Evolutionary conservation across 495 filamentous ascomycete genomes (phyloP).

Genomic region (Aspergillus conjunctus): DNA sequence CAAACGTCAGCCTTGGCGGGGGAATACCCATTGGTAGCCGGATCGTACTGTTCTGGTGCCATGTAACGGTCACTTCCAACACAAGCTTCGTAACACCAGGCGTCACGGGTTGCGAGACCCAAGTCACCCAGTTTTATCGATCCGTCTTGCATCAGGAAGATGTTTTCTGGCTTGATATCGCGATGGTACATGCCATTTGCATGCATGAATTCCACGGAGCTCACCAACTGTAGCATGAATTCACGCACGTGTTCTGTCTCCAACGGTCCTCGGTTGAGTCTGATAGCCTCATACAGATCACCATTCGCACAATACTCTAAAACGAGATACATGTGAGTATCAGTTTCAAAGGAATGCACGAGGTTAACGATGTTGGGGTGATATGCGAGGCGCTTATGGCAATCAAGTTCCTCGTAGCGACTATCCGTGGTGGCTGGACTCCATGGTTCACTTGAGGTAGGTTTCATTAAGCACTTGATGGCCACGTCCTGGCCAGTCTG

Average conservation of each 20-base stretch:
- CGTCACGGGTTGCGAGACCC: slow-evolving; percentile 82
- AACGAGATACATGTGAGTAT: slow-evolving; percentile 85
- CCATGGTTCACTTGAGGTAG: slow-evolving; percentile 55
- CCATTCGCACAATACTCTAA: slow-evolving; percentile 96
- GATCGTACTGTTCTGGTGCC: slow-evolving; percentile 97
- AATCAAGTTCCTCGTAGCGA: slow-evolving; percentile 81
- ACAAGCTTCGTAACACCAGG: slow-evolving; percentile 85
- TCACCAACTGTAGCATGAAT: slow-evolving; percentile 93
- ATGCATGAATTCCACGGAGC: slow-evolving; percentile 90
- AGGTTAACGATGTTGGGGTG: slow-evolving; percentile 96
- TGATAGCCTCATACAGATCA: slow-evolving; percentile 96
- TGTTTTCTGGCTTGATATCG: slow-evolving; percentile 99
- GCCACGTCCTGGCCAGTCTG: slow-evolving; percentile 77
- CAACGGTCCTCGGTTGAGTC: slow-evolving; percentile 78
- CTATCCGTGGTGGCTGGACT: slow-evolving; percentile 69
- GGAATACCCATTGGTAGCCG: slow-evolving; percentile 80
- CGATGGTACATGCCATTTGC: slow-evolving; percentile 90
- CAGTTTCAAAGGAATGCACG: slow-evolving; percentile 87
- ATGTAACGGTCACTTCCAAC: slow-evolving; percentile 99
- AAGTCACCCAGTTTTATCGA: slow-evolving; percentile 97
- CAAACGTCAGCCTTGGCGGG: slow-evolving; percentile 94
- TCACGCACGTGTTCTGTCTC: slow-evolving; percentile 95
- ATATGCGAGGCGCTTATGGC: slow-evolving; percentile 73
- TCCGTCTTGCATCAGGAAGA: slow-evolving; percentile 85
- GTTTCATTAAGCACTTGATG: slow-evolving; percentile 90